Evolutionary conservation across 1,284 basidiomycete genomes (phyloP), one percentile per base, ranked within the genome.

Genomic region (Microbotryum intermedium): DNA sequence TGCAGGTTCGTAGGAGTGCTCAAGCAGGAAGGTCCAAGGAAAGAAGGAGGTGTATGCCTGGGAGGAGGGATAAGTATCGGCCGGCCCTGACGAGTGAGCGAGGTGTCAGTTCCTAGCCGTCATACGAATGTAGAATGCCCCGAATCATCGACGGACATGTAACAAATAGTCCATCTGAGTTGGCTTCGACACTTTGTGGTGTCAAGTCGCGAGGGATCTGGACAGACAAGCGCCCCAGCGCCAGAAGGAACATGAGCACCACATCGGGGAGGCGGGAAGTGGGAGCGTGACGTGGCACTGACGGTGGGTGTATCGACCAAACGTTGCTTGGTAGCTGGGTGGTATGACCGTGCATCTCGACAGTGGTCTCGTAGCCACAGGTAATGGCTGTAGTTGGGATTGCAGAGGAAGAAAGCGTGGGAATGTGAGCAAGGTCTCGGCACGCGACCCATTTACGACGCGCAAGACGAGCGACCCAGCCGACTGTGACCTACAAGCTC

Each of bases 241-340:
- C 26, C 13, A 48, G 21, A 58, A 23, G 26, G 21, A 16, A 23
- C 2, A 29, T 26, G 26, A 13, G 25, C 34, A 26, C 21, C 25
- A 25, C 29, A 16, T 25, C 3, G 28, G 34, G 16, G 11, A 13
- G 28, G 16, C 21, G 26, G 4, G 25, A 8, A 8, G 16, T 1
- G n/a, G 4, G 28, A 52, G 2, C 29, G 34, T 13, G 28, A 23
- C 6, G 25, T 1, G 18, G 2, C 21, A 70, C 79, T 43, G 65
- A 87, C 90, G 61, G 87, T 83, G 63, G 86, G 89, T 0, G 93
- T 90, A 70, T 90, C 85, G 53, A 92, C 78, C 13, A 97, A 76
- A 11, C 94, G 81, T 74, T 97, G 94, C 73, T 91, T 94, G 10
- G 94, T 97, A 60, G 84, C 75, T 0, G 85, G 78, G 75, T 97